A percentile compares a stretch with the other conserved stretches of the same genome.
Conservation (phyloP, 2,329 filamentous ascomycete species). For the Cladophialophora carrionii region DNA sequence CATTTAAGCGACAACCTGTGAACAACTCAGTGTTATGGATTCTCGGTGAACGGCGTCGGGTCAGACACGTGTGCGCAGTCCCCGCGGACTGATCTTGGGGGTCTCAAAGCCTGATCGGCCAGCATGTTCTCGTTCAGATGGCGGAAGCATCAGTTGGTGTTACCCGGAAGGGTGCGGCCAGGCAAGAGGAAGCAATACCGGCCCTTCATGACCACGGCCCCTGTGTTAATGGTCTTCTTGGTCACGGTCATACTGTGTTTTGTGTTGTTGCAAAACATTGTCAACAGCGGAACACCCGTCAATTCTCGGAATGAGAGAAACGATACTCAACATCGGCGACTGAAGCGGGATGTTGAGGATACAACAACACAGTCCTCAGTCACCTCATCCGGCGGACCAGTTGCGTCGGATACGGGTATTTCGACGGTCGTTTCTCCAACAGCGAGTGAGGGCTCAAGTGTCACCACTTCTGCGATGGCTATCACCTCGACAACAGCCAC, state of each 20-base stretch:
- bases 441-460: not conserved
- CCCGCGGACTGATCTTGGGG: not conserved
- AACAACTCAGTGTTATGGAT: not conserved
- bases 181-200: constrained; percentile 10
- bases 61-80: not conserved
- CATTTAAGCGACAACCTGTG: not conserved
- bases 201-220: constrained; percentile 8
- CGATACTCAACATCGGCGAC: not conserved
- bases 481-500: constrained; percentile 2
- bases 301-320: constrained; percentile 5
- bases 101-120: not conserved
- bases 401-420: not conserved
- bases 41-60: not conserved
- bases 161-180: not conserved
- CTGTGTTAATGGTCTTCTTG: constrained; percentile 8
- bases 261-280: constrained; percentile 10
- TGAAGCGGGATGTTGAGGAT: not conserved
- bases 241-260: constrained; percentile 4
- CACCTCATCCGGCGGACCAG: not conserved
- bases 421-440: not conserved
- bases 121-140: not conserved
- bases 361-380: not conserved
- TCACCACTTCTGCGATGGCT: not conserved
- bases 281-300: constrained; percentile 7
- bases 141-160: constrained; percentile 2